Evolutionary conservation across 2,329 filamentous ascomycete genomes (phyloP), one percentile per base, ranked within the genome.

Genomic region (Magnaporthiopsis rhizophila): DNA sequence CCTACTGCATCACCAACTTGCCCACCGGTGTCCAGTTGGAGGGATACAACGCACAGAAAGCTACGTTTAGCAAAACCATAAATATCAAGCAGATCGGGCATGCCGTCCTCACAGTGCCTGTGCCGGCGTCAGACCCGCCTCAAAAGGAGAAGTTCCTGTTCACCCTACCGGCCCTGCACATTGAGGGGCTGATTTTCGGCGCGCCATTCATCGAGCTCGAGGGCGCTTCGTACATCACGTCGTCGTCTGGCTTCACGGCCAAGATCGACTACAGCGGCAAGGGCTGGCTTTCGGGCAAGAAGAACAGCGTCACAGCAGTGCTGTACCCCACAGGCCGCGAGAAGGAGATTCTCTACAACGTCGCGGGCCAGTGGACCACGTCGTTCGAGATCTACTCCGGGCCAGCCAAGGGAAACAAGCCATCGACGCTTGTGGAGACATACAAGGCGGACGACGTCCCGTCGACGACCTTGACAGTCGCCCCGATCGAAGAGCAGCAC

Each of bases 21-120:
- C 86, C 91, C 72, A 86, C 95, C 67, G 92, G 92, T 65, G 86
- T 98, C 62, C 82, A 83, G 72, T 79, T 89, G n/a, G 81, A 89
- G 79, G 94, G 94, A 63, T 97, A 97, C 80, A 97, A 98, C 72
- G 94, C 91, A 21, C 95, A 98, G 74, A 98, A 97, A 76, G 93
- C 94, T 4, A 96, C 92, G 21, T 97, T 99, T 77, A 91, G 90
- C 67, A 89, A 89, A 70, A 97, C 94, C 59, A 97, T 98, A 76
- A 90, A 94, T 72, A 89, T 99, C 73, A 97, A 96, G 82, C 92
- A 96, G 79, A 89, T 96, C 70, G 94, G 94, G 50, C 93, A 97
- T 73, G 93, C 93, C 57, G 80, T 96, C 45, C 83, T 94, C 68
- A 90, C 91, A 62, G 79, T 97, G 65, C 89, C 90, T 13, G 70